Evolutionary conservation across 352 stramenopile species (phyloP).

Genomic region (Pythium brassicae): DNA sequence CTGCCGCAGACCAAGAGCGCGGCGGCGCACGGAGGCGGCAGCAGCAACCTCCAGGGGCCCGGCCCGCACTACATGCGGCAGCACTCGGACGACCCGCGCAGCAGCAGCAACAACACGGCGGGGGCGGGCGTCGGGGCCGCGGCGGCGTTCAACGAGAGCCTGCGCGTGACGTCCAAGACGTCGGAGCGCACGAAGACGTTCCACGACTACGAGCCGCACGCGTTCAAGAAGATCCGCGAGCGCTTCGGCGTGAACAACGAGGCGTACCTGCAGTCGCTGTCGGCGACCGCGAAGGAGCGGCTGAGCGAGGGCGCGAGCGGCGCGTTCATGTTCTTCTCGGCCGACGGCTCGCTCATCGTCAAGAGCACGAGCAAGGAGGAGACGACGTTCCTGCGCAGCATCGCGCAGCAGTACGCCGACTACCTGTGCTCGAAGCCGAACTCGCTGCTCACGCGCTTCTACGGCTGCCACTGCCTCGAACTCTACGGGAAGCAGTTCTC

Average conservation of each 20-base stretch:
- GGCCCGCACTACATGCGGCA: conserved; percentile 46
- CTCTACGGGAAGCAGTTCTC: conserved; percentile 90
- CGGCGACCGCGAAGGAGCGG: conserved; percentile 83
- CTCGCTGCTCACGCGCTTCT: conserved; percentile 86
- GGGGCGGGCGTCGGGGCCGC: no score
- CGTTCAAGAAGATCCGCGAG: conserved; percentile 88
- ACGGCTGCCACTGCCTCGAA: conserved; percentile 87
- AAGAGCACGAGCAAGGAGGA: conserved; percentile 90
- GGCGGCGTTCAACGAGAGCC: conserved; percentile 65
- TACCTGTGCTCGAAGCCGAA: conserved; percentile 85
- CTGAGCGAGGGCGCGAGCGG: conserved; percentile 85
- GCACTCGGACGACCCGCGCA: conserved; percentile 33
- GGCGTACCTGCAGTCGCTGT: conserved; percentile 77
- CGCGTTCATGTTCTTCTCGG: conserved; percentile 92
- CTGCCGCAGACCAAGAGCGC: conserved; percentile 64
- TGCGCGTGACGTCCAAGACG: conserved; percentile 64
- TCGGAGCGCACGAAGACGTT: conserved; percentile 81
- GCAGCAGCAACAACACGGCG: background rate
- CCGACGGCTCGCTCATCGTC: conserved; percentile 85
- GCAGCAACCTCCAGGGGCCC: conserved; percentile 19
- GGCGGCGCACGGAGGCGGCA: conserved; percentile 22
- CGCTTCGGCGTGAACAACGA: conserved; percentile 84
- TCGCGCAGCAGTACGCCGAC: conserved; percentile 83
- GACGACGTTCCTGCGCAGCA: conserved; percentile 79
- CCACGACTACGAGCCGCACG: conserved; percentile 84